Conservation (phyloP, 805 yeast genomes). For the Starmerella khaoyaiensis region DNA sequence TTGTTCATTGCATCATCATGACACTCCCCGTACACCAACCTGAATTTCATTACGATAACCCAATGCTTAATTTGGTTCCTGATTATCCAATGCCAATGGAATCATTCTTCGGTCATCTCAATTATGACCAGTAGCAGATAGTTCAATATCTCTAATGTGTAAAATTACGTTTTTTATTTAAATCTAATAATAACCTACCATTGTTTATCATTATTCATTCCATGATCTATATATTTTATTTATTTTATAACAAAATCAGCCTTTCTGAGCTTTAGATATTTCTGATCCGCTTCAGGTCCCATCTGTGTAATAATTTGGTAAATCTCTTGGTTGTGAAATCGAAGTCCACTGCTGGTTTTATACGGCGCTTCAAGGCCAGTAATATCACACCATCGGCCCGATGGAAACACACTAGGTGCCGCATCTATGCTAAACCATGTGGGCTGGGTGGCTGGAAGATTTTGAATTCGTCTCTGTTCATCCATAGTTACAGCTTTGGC, state of each 20-base stretch:
- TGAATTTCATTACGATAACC: conserved; percentile 2
- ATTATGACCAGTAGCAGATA: background rate
- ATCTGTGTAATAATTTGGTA: conserved; percentile 61
- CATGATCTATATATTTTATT: conserved; percentile 2
- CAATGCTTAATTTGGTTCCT: conserved; percentile 14
- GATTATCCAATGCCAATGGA: conserved; percentile 21
- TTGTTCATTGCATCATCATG: conserved; percentile 19
- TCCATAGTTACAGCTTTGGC: conserved; percentile 60
- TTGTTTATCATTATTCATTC: background rate
- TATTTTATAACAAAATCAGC: conserved; percentile 74
- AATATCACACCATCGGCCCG: conserved; percentile 78
- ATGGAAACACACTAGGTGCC: conserved; percentile 76
- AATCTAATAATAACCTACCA: too few species aligned
- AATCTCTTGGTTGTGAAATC: conserved; percentile 75
- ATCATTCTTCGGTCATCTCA: conserved; percentile 16
- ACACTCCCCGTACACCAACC: conserved; percentile 20
- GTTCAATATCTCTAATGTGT: background rate
- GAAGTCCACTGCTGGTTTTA: conserved; percentile 57
- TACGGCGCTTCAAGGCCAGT: conserved; percentile 77
- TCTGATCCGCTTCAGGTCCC: conserved; percentile 89
- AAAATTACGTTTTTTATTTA: too few species aligned
- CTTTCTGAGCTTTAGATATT: conserved; percentile 71
- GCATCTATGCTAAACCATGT: conserved; percentile 64
- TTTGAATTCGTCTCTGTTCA: conserved; percentile 53
- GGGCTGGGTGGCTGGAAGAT: conserved; percentile 34